A percentile compares a stretch with the other conserved stretches of the same genome.
Conservation (phyloP, 225 moss, liverwort and hornwort species). For the Physcomitrium patens region DNA sequence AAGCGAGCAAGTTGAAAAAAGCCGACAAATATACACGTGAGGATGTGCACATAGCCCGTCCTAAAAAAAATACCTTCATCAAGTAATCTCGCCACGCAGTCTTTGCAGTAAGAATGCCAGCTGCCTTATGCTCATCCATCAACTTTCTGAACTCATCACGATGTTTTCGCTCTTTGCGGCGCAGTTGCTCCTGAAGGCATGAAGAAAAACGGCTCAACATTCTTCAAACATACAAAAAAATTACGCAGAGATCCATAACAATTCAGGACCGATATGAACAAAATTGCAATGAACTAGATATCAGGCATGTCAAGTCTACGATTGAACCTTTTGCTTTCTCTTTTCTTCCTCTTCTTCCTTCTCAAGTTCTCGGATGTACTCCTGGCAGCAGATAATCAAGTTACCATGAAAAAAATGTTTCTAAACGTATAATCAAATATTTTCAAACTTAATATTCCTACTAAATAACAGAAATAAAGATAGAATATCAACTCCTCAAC, state of each 20-base stretch:
- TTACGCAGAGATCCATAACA: not conserved
- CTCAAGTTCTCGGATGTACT: slow-evolving; percentile 95
- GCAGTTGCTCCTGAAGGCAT: slow-evolving; percentile 79
- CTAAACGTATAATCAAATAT: not conserved
- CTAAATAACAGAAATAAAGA: too few species aligned
- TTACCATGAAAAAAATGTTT: not conserved
- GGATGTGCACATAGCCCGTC: not conserved
- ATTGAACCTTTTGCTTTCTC: slow-evolving; percentile 78
- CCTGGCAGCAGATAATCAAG: slow-evolving; percentile 51
- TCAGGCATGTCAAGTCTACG: not conserved
- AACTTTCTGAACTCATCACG: slow-evolving; percentile 94
- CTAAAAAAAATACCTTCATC: slow-evolving; percentile 49
- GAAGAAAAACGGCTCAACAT: not conserved
- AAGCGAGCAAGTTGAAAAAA: not conserved
- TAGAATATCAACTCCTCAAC: not conserved
- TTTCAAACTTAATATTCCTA: too few species aligned
- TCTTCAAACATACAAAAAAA: not conserved
- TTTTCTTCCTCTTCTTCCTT: slow-evolving; percentile 99
- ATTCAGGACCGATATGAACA: not conserved
- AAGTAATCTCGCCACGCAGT: slow-evolving; percentile 93
- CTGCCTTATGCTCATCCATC: slow-evolving; percentile 89
- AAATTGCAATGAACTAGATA: not conserved
- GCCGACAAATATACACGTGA: not conserved
- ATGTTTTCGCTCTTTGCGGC: slow-evolving; percentile 93
- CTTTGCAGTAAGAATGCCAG: slow-evolving; percentile 79